Evolutionary conservation across 1,139 yeast species (phyloP).

Genomic region (Yamadazyma sp.): DNA sequence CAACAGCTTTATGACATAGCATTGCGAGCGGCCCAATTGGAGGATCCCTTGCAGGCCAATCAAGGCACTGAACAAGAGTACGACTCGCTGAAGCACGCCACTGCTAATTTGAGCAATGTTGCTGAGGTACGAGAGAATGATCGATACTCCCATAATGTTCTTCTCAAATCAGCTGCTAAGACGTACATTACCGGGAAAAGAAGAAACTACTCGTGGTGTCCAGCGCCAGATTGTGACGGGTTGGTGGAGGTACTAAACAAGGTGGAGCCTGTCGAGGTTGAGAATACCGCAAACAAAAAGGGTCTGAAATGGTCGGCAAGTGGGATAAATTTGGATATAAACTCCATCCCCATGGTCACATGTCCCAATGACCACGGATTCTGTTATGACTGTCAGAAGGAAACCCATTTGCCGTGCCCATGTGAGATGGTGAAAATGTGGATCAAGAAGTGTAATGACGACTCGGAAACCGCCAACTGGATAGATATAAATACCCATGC

Average conservation of each 20-base stretch:
- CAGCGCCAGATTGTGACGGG: conserved; percentile 74
- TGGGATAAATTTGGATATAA: conserved; percentile 17
- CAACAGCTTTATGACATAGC: conserved; percentile 8
- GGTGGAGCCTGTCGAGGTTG: too few species aligned
- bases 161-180: conserved; percentile 36
- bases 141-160: conserved; percentile 14
- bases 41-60: too few species aligned
- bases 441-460: conserved; percentile 81
- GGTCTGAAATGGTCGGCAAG: conserved; percentile 8
- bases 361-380: conserved; percentile 72
- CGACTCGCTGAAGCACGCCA: neutral
- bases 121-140: neutral
- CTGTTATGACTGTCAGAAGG: conserved; percentile 75
- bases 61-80: neutral
- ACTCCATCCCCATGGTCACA: conserved; percentile 57
- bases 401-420: conserved; percentile 82
- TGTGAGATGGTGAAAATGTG: conserved; percentile 70
- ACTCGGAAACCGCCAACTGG: conserved; percentile 89
- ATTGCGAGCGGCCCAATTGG: too few species aligned
- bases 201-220: conserved; percentile 70
- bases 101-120: neutral
- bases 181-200: conserved; percentile 52
- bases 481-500: conserved; percentile 82
- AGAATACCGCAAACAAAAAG: too few species aligned
- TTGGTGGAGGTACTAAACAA: conserved; percentile 20